Evolutionary conservation across 768 basidiomycete species (phyloP), one percentile per base, ranked within the genome.

Genomic region (Saitozyma sp.): DNA sequence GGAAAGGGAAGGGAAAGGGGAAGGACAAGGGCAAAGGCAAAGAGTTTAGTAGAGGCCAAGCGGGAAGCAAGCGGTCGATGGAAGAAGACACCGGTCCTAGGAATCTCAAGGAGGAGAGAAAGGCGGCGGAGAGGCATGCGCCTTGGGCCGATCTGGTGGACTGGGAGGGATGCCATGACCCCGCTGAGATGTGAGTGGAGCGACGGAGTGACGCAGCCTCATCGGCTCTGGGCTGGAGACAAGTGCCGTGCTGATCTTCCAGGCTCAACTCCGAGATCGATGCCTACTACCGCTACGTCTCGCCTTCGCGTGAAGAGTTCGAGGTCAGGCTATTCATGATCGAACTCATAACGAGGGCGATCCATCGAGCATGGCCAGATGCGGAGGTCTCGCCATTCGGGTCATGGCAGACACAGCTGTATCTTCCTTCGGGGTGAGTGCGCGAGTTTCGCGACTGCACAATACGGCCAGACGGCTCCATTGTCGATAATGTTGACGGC

Each of bases 361-460:
- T 98, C 52, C 81, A 80, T 7, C 70, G 79, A n/a, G 76, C 82
- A 9, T 96, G 91, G 81, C 85, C 87, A 0, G 91, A 94, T 70
- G 92, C 92, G 9, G 80, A 83, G 41, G 88, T 97, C 3, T 80
- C 85, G 61, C 89, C 93, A 0, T 99, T 98, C 78, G 96, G 96
- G 19, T 92, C 89, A 74, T 95, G 88, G 77, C 87, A 90, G 75
- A 98, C 95, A 7, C 91, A 92, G 72, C 82, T 98, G 13, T 99
- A 98, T 78, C 84, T 98, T 19, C 95, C 96, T 4, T 82, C 85
- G 56, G 94, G 94, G 94, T 96, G 78, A 73, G 89, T 81, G 17
- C 46, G n/a, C 8, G 45, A 46, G n/a, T 46, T 11, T 11, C 45
- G 10, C 49, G 10, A 14, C 48, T 53, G 13, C 11, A 9, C 52